Conservation (phyloP, 2,329 filamentous ascomycete species). For the Graphilbum sp. region DNA sequence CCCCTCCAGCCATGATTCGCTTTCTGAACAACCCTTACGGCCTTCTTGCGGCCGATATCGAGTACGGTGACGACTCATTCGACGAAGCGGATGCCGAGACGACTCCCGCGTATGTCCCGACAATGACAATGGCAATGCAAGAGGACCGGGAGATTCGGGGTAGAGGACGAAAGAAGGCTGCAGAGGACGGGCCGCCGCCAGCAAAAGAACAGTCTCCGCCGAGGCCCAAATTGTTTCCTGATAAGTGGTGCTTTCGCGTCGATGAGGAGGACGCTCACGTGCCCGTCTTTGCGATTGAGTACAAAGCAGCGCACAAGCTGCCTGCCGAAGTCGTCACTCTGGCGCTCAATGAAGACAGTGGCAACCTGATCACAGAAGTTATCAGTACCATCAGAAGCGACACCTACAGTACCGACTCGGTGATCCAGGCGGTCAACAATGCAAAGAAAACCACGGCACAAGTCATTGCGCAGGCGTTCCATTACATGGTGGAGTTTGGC, state of each 20-base stretch:
- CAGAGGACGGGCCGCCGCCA: not conserved
- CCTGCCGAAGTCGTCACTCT: not conserved
- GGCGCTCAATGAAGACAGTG: too few relatives aligned
- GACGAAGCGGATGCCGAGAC: not conserved
- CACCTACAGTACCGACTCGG: too few relatives aligned
- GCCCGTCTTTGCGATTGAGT: conserved; percentile 1
- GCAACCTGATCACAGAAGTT: too few relatives aligned
- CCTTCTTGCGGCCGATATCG: too few relatives aligned
- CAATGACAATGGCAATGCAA: not conserved
- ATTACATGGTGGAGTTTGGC: conserved; percentile 2
- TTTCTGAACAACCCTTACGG: not conserved
- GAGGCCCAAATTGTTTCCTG: not conserved
- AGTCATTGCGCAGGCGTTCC: conserved; percentile 1
- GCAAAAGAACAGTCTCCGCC: not conserved
- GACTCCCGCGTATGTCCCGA: not conserved
- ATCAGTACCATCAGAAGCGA: too few relatives aligned
- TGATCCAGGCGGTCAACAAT: not conserved
- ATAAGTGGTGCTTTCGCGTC: conserved; percentile 1
- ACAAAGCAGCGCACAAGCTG: conserved; percentile 2
- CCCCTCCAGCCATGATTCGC: too few relatives aligned
- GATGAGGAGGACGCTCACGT: not conserved
- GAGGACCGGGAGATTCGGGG: too few relatives aligned
- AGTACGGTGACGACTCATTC: too few relatives aligned
- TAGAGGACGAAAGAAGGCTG: too few relatives aligned
- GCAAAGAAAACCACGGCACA: not conserved